phyloP scores from a whole-genome alignment of 2,329 filamentous ascomycete genomes.

The Xylaria sp. region DNA sequence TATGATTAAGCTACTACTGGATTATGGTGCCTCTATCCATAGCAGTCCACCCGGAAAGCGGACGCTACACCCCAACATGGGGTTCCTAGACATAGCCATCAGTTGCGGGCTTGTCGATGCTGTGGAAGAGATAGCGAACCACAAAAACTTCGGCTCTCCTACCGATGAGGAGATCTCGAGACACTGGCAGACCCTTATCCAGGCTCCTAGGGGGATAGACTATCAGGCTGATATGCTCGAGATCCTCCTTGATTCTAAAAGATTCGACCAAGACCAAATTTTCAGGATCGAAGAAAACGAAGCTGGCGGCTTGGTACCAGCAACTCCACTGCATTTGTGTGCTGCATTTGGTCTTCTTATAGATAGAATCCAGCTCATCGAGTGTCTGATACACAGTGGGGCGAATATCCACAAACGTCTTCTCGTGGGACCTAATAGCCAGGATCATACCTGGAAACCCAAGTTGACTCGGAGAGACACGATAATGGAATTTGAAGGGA shows the following conservation, averaged over 20 bases:
- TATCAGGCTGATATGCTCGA: neutral
- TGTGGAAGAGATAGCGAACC: slow-evolving; percentile 21
- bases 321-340: slow-evolving; percentile 23
- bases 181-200: slow-evolving; percentile 28
- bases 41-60: neutral
- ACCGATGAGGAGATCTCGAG: slow-evolving; percentile 32
- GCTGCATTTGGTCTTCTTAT: neutral
- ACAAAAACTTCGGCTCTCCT: slow-evolving; percentile 25
- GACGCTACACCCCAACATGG: neutral
- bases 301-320: neutral
- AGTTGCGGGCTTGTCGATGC: neutral
- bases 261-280: slow-evolving; percentile 12
- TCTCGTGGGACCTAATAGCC: neutral
- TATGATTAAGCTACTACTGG: slow-evolving; percentile 34
- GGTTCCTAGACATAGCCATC: slow-evolving; percentile 36
- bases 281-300: neutral
- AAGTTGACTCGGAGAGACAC: neutral
- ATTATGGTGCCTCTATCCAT: slow-evolving; percentile 39
- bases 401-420: slow-evolving; percentile 35
- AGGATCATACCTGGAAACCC: neutral
- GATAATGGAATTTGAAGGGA: slow-evolving; percentile 20
- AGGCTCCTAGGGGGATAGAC: neutral
- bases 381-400: neutral
- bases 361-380: neutral
- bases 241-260: slow-evolving; percentile 8